phyloP scores from a whole-genome alignment of 176 grass and related monocot genomes.

The Eremochloa ophiuroides region DNA sequence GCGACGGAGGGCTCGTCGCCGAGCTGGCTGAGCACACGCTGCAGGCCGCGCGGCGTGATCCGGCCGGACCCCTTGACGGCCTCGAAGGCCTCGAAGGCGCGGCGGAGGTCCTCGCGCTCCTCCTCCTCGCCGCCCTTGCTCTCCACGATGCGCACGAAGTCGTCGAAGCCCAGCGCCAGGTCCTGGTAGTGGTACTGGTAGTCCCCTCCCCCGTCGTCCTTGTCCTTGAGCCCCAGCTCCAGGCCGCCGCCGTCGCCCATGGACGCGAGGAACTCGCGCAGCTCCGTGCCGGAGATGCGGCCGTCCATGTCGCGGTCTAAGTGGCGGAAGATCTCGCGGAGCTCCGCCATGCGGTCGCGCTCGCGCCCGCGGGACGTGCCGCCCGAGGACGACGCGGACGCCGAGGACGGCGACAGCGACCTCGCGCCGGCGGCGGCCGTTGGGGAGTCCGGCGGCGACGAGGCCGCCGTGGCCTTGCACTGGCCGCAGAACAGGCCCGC shows the following conservation, averaged over 20 bases:
- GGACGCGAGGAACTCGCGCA: constrained; percentile 58
- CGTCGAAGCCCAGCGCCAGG: constrained; percentile 71
- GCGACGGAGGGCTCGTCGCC: constrained; percentile 76
- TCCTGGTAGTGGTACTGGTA: no score
- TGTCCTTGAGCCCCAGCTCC: neutral
- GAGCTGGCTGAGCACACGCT: constrained; percentile 75
- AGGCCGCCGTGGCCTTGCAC: constrained; percentile 38
- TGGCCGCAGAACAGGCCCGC: constrained; percentile 41
- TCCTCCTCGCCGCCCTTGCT: constrained; percentile 55
- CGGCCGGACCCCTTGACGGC: constrained; percentile 91
- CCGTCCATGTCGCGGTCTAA: constrained; percentile 85
- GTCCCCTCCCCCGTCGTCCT: no score
- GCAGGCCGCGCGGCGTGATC: constrained; percentile 79
- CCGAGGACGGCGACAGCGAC: constrained; percentile 22
- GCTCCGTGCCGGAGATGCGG: constrained; percentile 57
- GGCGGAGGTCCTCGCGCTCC: constrained; percentile 66
- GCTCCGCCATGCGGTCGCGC: constrained; percentile 35
- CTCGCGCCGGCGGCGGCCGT: constrained; percentile 7
- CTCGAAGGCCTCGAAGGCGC: constrained; percentile 89
- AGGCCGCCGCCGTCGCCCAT: constrained; percentile 36
- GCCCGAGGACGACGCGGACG: constrained; percentile 26
- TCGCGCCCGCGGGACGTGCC: constrained; percentile 8
- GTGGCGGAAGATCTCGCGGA: constrained; percentile 72
- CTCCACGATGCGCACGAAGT: constrained; percentile 78
- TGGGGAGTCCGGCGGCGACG: constrained; percentile 45